Conservation (phyloP, 306 rosid genomes). For the Fragaria vesca region DNA sequence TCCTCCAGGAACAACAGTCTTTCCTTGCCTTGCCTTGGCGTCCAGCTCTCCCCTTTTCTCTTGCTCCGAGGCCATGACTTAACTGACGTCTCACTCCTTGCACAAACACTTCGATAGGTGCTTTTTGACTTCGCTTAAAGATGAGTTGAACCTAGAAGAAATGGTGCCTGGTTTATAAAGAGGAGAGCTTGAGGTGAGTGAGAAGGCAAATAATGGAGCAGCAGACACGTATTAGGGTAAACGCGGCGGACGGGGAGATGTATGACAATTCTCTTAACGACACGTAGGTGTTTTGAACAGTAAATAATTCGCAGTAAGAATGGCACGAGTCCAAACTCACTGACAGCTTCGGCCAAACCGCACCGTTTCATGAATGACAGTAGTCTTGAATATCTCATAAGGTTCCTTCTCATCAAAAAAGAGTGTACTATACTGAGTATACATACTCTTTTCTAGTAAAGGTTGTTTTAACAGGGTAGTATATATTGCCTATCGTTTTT, state of each 20-base stretch:
- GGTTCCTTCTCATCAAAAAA: background rate
- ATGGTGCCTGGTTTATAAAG: background rate
- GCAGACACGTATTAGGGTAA: conserved; percentile 17
- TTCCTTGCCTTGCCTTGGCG: conserved; percentile 58
- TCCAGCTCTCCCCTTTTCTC: conserved; percentile 48
- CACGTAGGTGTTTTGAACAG: background rate
- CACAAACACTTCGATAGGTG: background rate
- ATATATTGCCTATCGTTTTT: no score
- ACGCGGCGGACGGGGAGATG: conserved; percentile 16
- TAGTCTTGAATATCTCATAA: background rate
- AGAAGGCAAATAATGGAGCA: background rate
- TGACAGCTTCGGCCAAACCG: background rate
- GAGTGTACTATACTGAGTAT: no score
- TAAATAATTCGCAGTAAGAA: background rate
- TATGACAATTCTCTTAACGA: background rate
- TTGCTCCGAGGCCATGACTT: conserved; percentile 52
- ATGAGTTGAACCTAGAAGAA: background rate
- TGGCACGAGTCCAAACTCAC: conserved; percentile 12
- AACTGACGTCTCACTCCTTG: no score
- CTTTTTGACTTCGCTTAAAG: background rate
- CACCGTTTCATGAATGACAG: background rate
- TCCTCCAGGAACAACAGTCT: conserved; percentile 76
- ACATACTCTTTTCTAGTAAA: no score
- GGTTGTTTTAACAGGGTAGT: no score
- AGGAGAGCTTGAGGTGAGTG: background rate